Conservation (phyloP, 306 rosid genomes). For the Acacia acuminata region DNA sequence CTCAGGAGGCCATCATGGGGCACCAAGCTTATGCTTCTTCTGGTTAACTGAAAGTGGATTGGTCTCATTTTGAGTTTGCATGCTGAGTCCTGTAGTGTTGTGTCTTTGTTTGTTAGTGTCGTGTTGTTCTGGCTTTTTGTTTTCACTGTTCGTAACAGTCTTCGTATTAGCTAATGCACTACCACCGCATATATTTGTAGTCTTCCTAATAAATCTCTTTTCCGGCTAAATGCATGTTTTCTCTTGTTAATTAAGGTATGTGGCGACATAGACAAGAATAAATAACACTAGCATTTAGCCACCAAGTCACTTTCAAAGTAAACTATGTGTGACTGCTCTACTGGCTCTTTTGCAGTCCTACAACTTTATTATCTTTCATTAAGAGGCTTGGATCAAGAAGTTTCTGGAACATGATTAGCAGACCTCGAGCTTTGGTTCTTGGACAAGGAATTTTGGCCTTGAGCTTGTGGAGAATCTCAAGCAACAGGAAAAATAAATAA, state of each 20-base stretch:
- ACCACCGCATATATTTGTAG: constrained; percentile 13
- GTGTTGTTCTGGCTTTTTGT: constrained; percentile 25
- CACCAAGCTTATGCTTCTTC: not conserved
- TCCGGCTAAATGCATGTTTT: constrained; percentile 12
- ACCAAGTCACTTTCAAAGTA: constrained; percentile 12
- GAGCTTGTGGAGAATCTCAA: not conserved
- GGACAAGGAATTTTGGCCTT: not conserved
- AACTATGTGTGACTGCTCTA: constrained; percentile 10
- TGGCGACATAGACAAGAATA: not conserved
- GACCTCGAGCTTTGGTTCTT: not conserved
- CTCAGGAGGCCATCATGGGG: constrained; percentile 40
- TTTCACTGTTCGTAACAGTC: constrained; percentile 14
- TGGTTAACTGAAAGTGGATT: not conserved
- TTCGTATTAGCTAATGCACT: constrained; percentile 15
- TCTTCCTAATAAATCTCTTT: constrained; percentile 29
- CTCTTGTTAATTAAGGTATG: constrained; percentile 10
- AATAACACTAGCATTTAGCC: not conserved
- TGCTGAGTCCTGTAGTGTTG: constrained; percentile 31
- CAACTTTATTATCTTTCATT: constrained; percentile 6
- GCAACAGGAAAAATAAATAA: not conserved
- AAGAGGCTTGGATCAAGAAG: constrained; percentile 33
- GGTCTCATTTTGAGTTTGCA: constrained; percentile 8
- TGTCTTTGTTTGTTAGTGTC: constrained; percentile 28
- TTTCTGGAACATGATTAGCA: constrained; percentile 43
- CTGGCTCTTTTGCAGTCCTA: constrained; percentile 1